Conservation (phyloP, 805 yeast species). For the Wilhelminamyces savonicus region DNA sequence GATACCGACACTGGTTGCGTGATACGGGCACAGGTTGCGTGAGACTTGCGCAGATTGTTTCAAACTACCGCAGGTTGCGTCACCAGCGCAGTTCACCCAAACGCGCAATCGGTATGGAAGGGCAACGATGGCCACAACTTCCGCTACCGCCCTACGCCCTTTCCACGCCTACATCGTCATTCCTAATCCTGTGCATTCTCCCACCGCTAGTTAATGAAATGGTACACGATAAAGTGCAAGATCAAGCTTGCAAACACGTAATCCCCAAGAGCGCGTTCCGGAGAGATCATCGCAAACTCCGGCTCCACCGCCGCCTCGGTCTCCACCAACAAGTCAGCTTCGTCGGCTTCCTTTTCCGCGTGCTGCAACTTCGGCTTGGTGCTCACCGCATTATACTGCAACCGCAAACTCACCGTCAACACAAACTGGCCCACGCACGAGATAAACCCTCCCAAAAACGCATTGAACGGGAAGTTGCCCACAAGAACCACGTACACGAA, state of each 20-base stretch:
- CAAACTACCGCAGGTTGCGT: too few relatives aligned
- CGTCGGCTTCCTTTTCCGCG: constrained; percentile 2
- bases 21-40: too few relatives aligned
- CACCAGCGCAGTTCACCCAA: too few relatives aligned
- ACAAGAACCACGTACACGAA: constrained; percentile 69
- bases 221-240: constrained; percentile 82
- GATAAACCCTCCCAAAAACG: constrained; percentile 88
- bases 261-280: constrained; percentile 76
- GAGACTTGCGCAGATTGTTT: too few relatives aligned
- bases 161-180: too few relatives aligned
- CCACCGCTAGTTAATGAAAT: constrained; percentile 68
- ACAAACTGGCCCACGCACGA: constrained; percentile 95
- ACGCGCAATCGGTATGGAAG: too few relatives aligned
- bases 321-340: constrained; percentile 2
- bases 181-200: too few relatives aligned
- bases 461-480: constrained; percentile 95
- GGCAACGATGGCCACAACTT: too few relatives aligned
- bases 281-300: constrained; percentile 13
- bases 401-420: constrained; percentile 71
- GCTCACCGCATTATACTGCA: constrained; percentile 43
- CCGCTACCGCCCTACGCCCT: too few relatives aligned
- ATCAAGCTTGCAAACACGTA: constrained; percentile 80
- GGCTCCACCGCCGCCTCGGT: background rate
- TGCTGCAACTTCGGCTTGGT: constrained; percentile 2
- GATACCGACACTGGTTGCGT: too few relatives aligned